A percentile compares a stretch with the other conserved stretches of the same genome.
Conservation (phyloP, 2,329 filamentous ascomycete species). For the Cercospora canescens region DNA sequence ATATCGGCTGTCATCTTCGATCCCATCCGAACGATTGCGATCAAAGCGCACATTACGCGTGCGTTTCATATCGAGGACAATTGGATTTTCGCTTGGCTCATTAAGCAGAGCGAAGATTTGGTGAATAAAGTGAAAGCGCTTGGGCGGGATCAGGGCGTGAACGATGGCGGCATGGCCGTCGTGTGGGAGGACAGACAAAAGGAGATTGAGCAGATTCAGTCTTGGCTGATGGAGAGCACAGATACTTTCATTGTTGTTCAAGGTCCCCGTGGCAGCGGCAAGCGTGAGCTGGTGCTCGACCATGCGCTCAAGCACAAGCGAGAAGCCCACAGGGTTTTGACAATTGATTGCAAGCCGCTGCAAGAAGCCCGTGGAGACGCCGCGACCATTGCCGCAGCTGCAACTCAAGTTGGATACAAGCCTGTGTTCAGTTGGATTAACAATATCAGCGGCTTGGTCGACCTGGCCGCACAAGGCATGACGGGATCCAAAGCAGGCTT, state of each 20-base stretch:
- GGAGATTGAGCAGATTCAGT: conserved; percentile 77
- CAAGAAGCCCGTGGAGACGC: conserved; percentile 88
- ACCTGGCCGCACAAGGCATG: conserved; percentile 89
- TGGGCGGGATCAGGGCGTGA: conserved; percentile 42
- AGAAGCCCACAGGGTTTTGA: conserved; percentile 69
- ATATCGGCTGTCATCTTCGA: conserved; percentile 89
- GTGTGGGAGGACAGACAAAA: conserved; percentile 86
- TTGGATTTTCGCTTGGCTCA: conserved; percentile 76
- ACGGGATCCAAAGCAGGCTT: conserved; percentile 94
- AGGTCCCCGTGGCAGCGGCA: conserved; percentile 87
- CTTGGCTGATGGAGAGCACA: conserved; percentile 82
- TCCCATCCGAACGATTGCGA: conserved; percentile 89
- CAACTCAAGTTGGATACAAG: conserved; percentile 80
- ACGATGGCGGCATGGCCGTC: conserved; percentile 70
- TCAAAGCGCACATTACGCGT: conserved; percentile 81
- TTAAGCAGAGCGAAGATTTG: conserved; percentile 64
- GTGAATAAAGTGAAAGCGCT: conserved; percentile 56
- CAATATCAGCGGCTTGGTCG: conserved; percentile 86
- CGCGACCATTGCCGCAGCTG: conserved; percentile 78
- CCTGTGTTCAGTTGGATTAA: conserved; percentile 98
- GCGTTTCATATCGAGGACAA: conserved; percentile 74
- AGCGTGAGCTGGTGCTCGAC: conserved; percentile 82
- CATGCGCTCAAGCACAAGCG: conserved; percentile 68
- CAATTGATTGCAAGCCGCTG: conserved; percentile 91
- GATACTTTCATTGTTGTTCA: conserved; percentile 94